Percentiles rank a stretch among this genome's conserved stretches.
phyloP scores from a whole-genome alignment of 768 basidiomycete species.

The Mycena kentingensis region DNA sequence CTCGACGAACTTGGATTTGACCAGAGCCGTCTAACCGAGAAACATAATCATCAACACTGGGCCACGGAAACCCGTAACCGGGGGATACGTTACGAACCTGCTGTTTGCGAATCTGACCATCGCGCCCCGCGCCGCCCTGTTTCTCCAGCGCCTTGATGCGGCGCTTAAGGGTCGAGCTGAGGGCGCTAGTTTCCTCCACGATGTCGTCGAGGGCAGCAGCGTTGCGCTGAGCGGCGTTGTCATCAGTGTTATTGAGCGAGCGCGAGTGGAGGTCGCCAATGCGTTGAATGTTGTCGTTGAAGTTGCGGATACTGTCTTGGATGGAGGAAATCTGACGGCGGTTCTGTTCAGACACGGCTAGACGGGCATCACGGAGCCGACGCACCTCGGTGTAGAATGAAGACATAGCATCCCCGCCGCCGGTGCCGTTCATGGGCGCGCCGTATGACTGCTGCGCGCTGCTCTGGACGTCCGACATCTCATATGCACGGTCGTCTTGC shows the following conservation, averaged over 20 bases:
- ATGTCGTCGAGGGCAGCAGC: constrained; percentile 67
- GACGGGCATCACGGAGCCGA: constrained; percentile 1
- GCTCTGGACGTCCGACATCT: constrained; percentile 71
- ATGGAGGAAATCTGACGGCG: constrained; percentile 67
- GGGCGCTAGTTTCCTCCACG: constrained; percentile 67
- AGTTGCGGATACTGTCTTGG: constrained; percentile 67
- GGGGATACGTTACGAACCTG: constrained; percentile 49
- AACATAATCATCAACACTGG: background rate
- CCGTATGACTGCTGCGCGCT: constrained; percentile 49
- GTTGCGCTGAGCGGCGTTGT: constrained; percentile 61
- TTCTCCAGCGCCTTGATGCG: constrained; percentile 73
- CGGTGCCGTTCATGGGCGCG: constrained; percentile 35
- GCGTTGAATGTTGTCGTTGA: constrained; percentile 67
- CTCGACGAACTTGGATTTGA: constrained; percentile 80
- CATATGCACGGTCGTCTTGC: constrained; percentile 65
- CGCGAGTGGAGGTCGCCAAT: constrained; percentile 76
- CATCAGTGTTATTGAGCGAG: constrained; percentile 76
- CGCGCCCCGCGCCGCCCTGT: constrained; percentile 64
- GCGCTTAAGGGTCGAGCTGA: constrained; percentile 69
- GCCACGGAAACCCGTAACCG: background rate
- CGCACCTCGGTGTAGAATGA: constrained; percentile 75
- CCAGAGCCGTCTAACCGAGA: constrained; percentile 56
- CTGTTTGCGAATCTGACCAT: constrained; percentile 74
- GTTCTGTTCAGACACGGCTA: constrained; percentile 3
- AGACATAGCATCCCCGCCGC: constrained; percentile 57